These are phyloP conservation scores for Hypoxylon sp. DNA, from an alignment of 2,329 filamentous ascomycete genomes.

Conservation along the genomic window DNA sequence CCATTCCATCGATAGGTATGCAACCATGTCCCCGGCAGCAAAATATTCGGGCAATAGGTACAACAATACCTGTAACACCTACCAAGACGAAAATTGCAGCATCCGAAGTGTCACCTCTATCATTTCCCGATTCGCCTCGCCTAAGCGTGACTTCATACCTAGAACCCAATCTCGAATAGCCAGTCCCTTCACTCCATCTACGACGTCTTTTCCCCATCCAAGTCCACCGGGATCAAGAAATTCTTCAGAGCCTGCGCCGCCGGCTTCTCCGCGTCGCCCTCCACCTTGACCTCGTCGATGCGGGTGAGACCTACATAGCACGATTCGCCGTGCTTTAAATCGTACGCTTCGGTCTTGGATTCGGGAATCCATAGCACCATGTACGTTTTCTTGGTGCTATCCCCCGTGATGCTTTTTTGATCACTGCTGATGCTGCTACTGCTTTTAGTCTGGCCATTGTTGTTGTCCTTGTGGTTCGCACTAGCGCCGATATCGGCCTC, in stretches of 20 bases:
- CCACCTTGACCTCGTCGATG: conserved; percentile 55
- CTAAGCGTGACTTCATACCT: too few species aligned
- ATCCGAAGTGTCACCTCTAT: too few species aligned
- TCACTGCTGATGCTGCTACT: background rate
- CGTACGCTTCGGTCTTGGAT: background rate
- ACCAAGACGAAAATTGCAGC: too few species aligned
- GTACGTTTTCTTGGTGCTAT: background rate
- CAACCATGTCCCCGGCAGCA: too few species aligned
- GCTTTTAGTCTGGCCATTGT: background rate
- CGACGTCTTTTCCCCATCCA: background rate
- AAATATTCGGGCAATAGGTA: too few species aligned
- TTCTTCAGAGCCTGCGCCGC: conserved; percentile 49
- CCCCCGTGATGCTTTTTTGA: background rate
- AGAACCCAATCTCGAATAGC: too few species aligned
- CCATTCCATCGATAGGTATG: too few species aligned
- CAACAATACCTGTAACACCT: too few species aligned
- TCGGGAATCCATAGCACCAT: conserved; percentile 15
- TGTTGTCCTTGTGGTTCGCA: background rate
- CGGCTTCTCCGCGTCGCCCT: conserved; percentile 53
- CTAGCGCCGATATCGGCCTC: background rate
- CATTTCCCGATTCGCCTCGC: too few species aligned
- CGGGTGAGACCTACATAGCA: conserved; percentile 42
- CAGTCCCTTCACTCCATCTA: too few species aligned
- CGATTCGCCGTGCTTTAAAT: background rate
- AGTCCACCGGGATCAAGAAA: conserved; percentile 32